Evolutionary conservation across 139 green algal genomes (phyloP).

Genomic region (Auxenochlorella pyrenoidosa): DNA sequence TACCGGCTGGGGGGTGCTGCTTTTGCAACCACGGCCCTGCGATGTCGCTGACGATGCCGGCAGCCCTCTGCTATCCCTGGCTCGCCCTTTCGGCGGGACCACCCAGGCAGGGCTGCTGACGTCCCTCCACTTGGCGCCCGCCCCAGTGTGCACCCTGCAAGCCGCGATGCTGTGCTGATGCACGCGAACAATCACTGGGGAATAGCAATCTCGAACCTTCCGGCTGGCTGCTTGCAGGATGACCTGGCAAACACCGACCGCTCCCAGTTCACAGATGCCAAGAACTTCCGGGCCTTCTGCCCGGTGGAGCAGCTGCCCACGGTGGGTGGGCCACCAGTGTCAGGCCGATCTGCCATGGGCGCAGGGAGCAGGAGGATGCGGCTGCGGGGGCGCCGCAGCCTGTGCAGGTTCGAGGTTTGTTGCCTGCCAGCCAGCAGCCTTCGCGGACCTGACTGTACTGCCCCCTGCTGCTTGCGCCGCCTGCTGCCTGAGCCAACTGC

Average conservation of each 20-base stretch:
- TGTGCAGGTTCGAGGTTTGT: too few species aligned
- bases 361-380: too few species aligned
- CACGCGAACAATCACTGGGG: too few species aligned
- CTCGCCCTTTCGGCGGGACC: not conserved
- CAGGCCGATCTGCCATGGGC: too few species aligned
- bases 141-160: too few species aligned
- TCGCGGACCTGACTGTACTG: too few species aligned
- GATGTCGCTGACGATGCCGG: not conserved
- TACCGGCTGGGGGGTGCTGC: not conserved
- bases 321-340: not conserved
- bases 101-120: too few species aligned
- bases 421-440: too few species aligned
- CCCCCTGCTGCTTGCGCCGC: too few species aligned
- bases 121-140: too few species aligned
- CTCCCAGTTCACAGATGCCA: slow-evolving; percentile 11
- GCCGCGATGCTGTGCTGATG: not conserved
- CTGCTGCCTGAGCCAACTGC: too few species aligned
- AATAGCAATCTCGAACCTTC: not conserved
- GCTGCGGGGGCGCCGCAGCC: too few species aligned
- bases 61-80: not conserved
- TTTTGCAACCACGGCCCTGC: not conserved
- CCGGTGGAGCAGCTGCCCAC: slow-evolving; percentile 20
- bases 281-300: slow-evolving; percentile 38
- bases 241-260: slow-evolving; percentile 25
- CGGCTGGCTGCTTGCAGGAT: not conserved